Evolutionary conservation across 768 basidiomycete genomes (phyloP).

Genomic region (Paxillus ammoniavirescens): DNA sequence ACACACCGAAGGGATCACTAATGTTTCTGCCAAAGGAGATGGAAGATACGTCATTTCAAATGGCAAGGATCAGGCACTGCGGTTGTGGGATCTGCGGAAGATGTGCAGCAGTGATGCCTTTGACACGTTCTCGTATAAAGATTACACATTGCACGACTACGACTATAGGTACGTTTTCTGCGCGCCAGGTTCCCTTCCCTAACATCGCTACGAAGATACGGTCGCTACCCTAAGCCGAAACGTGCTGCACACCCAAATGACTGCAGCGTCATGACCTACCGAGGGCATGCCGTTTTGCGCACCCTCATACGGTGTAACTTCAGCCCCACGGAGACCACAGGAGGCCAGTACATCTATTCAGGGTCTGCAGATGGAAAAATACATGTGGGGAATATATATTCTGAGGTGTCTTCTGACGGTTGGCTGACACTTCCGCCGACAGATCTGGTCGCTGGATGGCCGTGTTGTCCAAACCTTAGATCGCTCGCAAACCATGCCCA

Average conservation of each 20-base stretch:
- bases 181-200: slow-evolving; percentile 5
- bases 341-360: slow-evolving; percentile 91
- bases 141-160: slow-evolving; percentile 60
- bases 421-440: slow-evolving; percentile 5
- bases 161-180: slow-evolving; percentile 74
- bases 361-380: slow-evolving; percentile 85
- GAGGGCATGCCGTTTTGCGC: slow-evolving; percentile 85
- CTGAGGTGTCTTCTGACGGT: slow-evolving; percentile 1
- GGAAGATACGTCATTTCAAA: slow-evolving; percentile 95
- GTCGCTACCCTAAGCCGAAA: slow-evolving; percentile 62
- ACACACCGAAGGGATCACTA: slow-evolving; percentile 94
- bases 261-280: slow-evolving; percentile 93
- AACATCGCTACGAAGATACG: slow-evolving; percentile 43
- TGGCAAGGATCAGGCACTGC: slow-evolving; percentile 90
- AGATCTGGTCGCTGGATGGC: slow-evolving; percentile 97
- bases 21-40: slow-evolving; percentile 94
- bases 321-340: slow-evolving; percentile 90
- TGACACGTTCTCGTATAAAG: slow-evolving; percentile 45
- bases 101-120: slow-evolving; percentile 79
- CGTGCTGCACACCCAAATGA: slow-evolving; percentile 76
- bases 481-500: slow-evolving; percentile 68
- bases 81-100: slow-evolving; percentile 92
- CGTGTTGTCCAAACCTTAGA: slow-evolving; percentile 80
- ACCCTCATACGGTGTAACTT: slow-evolving; percentile 97
- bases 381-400: slow-evolving; percentile 53